Conservation (phyloP, 192 early-diverging fungal species). For the Nowakowskiella sp. region DNA sequence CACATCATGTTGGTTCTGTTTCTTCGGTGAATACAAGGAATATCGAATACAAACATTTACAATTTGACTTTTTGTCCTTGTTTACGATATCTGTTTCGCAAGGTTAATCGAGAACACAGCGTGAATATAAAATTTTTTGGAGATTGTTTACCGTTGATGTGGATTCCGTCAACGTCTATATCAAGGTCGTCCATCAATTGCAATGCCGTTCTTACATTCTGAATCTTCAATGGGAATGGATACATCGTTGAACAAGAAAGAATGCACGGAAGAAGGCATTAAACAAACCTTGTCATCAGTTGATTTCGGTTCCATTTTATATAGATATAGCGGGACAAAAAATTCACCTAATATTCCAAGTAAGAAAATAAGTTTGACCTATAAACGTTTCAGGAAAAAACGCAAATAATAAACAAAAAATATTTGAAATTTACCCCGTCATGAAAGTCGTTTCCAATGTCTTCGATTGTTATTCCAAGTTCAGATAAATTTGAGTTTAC, state of each 20-base stretch:
- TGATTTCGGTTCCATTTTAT: slow-evolving; percentile 8
- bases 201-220: slow-evolving; percentile 16
- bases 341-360: slow-evolving; percentile 27
- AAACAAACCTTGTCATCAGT: slow-evolving; percentile 14
- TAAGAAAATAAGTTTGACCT: slow-evolving; percentile 24
- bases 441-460: too few species aligned
- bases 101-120: too few species aligned
- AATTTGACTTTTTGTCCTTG: slow-evolving; percentile 14
- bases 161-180: slow-evolving; percentile 13
- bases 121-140: not conserved
- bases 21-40: too few species aligned
- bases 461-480: too few species aligned
- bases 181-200: slow-evolving; percentile 19
- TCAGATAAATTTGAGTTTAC: too few species aligned
- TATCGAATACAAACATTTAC: slow-evolving; percentile 20
- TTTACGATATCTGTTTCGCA: slow-evolving; percentile 11
- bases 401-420: too few species aligned
- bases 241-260: too few species aligned
- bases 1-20: too few species aligned
- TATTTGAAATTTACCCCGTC: too few species aligned
- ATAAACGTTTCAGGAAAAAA: too few species aligned
- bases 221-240: too few species aligned
- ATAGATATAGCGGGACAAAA: slow-evolving; percentile 25
- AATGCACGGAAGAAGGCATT: too few species aligned
- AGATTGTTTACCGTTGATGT: slow-evolving; percentile 12